These are phyloP conservation scores for Diphasiastrum complanatum DNA, from an alignment of 83 land plant species.

Conservation along the genomic window DNA sequence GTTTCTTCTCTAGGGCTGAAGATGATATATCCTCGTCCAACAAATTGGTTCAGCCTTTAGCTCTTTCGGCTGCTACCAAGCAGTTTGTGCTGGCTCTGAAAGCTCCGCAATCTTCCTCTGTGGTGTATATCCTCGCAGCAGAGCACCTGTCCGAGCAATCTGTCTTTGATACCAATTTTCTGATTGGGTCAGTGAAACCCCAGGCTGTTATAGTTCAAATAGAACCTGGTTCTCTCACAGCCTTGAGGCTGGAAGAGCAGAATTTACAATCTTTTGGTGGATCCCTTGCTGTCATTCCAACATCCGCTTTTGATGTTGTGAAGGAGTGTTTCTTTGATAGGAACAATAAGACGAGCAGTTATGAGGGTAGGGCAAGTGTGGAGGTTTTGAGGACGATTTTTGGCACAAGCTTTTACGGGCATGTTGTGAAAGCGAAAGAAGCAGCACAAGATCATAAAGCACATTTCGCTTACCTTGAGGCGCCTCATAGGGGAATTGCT, in stretches of 20 bases:
- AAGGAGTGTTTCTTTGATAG: slow-evolving; percentile 46
- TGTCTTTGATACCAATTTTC: slow-evolving; percentile 42
- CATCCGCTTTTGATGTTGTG: slow-evolving; percentile 52
- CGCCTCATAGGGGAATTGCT: slow-evolving; percentile 28
- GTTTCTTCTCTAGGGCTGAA: slow-evolving; percentile 6
- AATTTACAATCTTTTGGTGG: slow-evolving; percentile 2
- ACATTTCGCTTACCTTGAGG: slow-evolving; percentile 48
- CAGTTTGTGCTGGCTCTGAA: slow-evolving; percentile 57
- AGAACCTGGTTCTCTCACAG: slow-evolving; percentile 25
- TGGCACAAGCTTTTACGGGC: slow-evolving; percentile 67
- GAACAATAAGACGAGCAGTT: slow-evolving; percentile 28
- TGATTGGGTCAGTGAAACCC: slow-evolving; percentile 50
- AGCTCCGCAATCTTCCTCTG: slow-evolving; percentile 38
- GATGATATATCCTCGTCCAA: slow-evolving; percentile 45
- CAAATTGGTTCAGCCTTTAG: slow-evolving; percentile 34
- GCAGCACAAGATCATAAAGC: slow-evolving; percentile 59
- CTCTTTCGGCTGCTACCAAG: slow-evolving; percentile 49
- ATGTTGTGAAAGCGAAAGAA: slow-evolving; percentile 57
- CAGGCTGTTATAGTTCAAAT: slow-evolving; percentile 65
- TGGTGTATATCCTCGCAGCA: slow-evolving; percentile 56
- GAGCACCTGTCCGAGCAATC: slow-evolving; percentile 67
- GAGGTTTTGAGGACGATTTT: slow-evolving; percentile 55
- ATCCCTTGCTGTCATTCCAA: slow-evolving; percentile 39
- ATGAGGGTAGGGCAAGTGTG: slow-evolving; percentile 52
- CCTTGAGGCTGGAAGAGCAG: slow-evolving; percentile 37